Evolutionary conservation across 768 basidiomycete genomes (phyloP).

Genomic region (Boletus reticuloceps): DNA sequence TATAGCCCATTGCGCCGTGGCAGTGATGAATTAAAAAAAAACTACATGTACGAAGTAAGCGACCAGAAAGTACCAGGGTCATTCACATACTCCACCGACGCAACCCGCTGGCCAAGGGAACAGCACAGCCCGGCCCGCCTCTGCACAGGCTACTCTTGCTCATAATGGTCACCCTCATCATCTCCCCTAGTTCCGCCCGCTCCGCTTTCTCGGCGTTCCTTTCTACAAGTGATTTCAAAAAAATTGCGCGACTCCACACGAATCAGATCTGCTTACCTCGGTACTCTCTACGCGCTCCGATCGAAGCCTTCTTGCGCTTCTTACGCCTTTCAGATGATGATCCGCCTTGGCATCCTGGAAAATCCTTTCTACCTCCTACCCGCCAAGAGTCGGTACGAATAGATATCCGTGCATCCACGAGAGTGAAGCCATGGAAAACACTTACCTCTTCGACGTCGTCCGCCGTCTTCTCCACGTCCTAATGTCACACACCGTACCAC

Average conservation of each 20-base stretch:
- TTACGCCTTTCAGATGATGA: background rate
- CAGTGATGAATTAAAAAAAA: too few species aligned
- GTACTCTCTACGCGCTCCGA: background rate
- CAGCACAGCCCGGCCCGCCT: too few species aligned
- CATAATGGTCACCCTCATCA: background rate
- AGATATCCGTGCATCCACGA: too few species aligned
- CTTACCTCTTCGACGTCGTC: constrained; percentile 1
- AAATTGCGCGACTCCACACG: background rate
- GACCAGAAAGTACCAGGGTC: too few species aligned
- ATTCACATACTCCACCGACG: too few species aligned
- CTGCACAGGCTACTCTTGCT: too few species aligned
- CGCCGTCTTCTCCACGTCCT: constrained; percentile 1
- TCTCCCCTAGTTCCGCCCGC: background rate
- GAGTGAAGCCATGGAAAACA: background rate
- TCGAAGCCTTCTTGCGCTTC: background rate
- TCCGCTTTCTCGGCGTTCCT: too few species aligned
- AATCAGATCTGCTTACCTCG: background rate
- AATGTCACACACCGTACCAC: background rate
- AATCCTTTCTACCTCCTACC: constrained; percentile 4
- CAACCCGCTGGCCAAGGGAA: background rate
- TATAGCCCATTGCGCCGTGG: too few species aligned
- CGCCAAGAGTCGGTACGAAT: too few species aligned
- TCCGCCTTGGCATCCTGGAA: constrained; percentile 5
- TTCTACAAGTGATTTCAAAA: background rate
- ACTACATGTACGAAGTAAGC: too few species aligned